Evolutionary conservation across 2,329 filamentous ascomycete genomes (phyloP).

Genomic region (Fusarium globosum): DNA sequence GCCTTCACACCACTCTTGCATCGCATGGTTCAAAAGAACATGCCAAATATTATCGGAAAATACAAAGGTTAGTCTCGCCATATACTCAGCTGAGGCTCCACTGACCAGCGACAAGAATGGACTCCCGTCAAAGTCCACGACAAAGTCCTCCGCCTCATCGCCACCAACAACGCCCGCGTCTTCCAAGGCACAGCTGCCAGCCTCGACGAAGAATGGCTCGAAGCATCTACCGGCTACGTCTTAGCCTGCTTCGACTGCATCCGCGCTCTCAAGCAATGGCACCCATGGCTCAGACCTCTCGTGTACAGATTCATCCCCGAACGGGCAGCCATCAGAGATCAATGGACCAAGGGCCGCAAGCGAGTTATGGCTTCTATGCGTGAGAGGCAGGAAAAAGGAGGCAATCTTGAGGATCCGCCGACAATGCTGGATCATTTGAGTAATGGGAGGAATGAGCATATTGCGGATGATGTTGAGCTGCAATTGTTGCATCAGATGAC

Average conservation of each 20-base stretch:
- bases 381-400: neutral
- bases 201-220: conserved; percentile 17
- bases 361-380: conserved; percentile 4
- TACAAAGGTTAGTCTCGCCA: neutral
- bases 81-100: rapidly evolving
- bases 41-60: neutral
- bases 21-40: conserved; percentile 5
- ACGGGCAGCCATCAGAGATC: conserved; percentile 7
- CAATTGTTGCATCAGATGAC: conserved; percentile 24
- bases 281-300: conserved; percentile 9
- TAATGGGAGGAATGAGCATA: neutral
- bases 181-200: conserved; percentile 21
- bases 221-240: conserved; percentile 4
- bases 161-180: conserved; percentile 19
- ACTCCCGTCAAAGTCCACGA: conserved; percentile 16
- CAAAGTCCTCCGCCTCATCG: neutral
- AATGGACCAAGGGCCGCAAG: conserved; percentile 17
- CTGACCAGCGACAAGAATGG: neutral
- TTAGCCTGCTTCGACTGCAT: conserved; percentile 20
- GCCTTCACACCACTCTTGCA: conserved; percentile 3
- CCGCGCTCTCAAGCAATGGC: conserved; percentile 22
- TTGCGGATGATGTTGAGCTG: conserved; percentile 6
- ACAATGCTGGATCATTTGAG: conserved; percentile 16
- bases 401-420: neutral
- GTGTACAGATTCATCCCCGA: conserved; percentile 20